These are phyloP conservation scores for Globisporangium paddicum DNA, from an alignment of 352 stramenopile species.

Conservation along the genomic window DNA sequence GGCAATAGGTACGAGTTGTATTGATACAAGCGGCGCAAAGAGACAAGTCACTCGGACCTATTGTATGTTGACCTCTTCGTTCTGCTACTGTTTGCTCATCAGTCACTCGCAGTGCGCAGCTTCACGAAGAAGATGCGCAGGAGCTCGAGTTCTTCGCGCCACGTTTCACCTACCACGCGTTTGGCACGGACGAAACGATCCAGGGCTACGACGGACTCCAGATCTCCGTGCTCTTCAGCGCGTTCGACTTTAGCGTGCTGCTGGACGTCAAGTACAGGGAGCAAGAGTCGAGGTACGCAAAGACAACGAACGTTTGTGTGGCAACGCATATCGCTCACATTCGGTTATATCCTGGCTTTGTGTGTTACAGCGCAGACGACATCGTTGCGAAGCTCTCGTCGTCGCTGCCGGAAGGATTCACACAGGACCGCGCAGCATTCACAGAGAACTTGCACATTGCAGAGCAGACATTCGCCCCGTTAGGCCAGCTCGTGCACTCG, in stretches of 20 bases:
- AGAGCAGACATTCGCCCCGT: conserved; percentile 30
- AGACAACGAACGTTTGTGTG: background rate
- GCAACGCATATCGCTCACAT: background rate
- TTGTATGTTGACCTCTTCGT: background rate
- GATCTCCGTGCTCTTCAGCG: conserved; percentile 58
- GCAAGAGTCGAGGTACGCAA: conserved; percentile 40
- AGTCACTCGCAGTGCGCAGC: conserved; percentile 36
- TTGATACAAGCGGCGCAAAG: background rate
- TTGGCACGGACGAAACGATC: conserved; percentile 68
- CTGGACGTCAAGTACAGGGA: conserved; percentile 52
- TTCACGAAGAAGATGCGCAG: conserved; percentile 21
- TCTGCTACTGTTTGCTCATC: conserved; percentile 1
- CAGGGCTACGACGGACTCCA: conserved; percentile 55
- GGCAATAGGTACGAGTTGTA: conserved; percentile 37
- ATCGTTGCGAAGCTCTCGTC: conserved; percentile 39
- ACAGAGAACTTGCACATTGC: conserved; percentile 16
- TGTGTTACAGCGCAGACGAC: conserved; percentile 35
- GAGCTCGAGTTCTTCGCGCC: conserved; percentile 48
- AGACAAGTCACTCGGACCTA: no score
- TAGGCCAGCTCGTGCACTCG: conserved; percentile 30
- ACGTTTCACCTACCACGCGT: conserved; percentile 80
- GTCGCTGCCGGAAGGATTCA: conserved; percentile 41
- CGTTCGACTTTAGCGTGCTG: conserved; percentile 54
- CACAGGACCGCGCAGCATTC: conserved; percentile 39
- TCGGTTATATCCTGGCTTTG: background rate